These are phyloP conservation scores for Coemansia sp. DNA, from an alignment of 192 early-diverging fungal genomes.

Conservation along the genomic window DNA sequence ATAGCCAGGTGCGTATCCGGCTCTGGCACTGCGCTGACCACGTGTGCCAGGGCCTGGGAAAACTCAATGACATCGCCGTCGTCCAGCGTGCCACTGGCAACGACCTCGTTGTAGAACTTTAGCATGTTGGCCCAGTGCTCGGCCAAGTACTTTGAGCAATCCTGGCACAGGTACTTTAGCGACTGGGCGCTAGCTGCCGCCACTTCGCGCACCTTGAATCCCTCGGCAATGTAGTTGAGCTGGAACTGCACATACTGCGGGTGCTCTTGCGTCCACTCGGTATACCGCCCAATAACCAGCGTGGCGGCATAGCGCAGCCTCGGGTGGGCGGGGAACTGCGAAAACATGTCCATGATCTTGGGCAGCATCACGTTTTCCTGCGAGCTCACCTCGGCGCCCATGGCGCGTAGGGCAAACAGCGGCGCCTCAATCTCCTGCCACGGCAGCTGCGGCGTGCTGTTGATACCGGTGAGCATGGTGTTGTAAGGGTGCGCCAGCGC, in stretches of 20 bases:
- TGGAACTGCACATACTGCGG: slow-evolving; percentile 91
- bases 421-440: slow-evolving; percentile 98
- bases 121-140: slow-evolving; percentile 78
- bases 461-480: slow-evolving; percentile 52
- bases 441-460: slow-evolving; percentile 34
- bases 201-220: slow-evolving; percentile 84
- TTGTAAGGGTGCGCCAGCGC: slow-evolving; percentile 68
- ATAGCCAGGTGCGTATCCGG: slow-evolving; percentile 34
- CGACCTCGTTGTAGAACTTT: slow-evolving; percentile 74
- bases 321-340: slow-evolving; percentile 83
- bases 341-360: slow-evolving; percentile 87
- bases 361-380: slow-evolving; percentile 78
- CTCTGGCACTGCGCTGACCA: slow-evolving; percentile 75
- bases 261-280: slow-evolving; percentile 86
- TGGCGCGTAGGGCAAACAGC: slow-evolving; percentile 87
- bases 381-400: slow-evolving; percentile 80
- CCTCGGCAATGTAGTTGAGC: slow-evolving; percentile 84
- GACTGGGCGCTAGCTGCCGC: slow-evolving; percentile 83
- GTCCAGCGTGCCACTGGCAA: slow-evolving; percentile 60
- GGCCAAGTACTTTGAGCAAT: slow-evolving; percentile 79
- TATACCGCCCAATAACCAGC: slow-evolving; percentile 93
- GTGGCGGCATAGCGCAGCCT: slow-evolving; percentile 96
- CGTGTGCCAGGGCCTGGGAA: slow-evolving; percentile 85
- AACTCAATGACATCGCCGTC: slow-evolving; percentile 73
- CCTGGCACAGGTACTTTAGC: slow-evolving; percentile 85